phyloP scores from a whole-genome alignment of 2,329 filamentous ascomycete genomes.

The Xylariaceae sp. region DNA sequence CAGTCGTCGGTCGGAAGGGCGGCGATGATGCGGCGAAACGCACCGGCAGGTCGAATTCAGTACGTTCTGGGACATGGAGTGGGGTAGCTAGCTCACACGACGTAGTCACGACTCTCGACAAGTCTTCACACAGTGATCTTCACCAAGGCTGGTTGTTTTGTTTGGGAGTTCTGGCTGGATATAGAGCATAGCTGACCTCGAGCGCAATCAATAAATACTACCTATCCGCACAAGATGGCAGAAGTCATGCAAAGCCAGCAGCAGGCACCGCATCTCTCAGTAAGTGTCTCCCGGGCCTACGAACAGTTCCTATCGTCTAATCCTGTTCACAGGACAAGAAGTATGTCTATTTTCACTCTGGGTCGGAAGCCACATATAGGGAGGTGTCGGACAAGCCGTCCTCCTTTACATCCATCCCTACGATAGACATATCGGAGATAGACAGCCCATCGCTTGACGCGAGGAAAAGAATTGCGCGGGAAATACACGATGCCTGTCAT shows the following conservation, averaged over 20 bases:
- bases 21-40: too few relatives aligned
- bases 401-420: slow-evolving; percentile 28
- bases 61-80: too few relatives aligned
- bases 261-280: not conserved
- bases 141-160: too few relatives aligned
- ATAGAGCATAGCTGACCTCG: too few relatives aligned
- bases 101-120: too few relatives aligned
- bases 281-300: not conserved
- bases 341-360: slow-evolving; percentile 29
- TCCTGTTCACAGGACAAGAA: slow-evolving; percentile 10
- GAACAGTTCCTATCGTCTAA: not conserved
- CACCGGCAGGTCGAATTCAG: too few relatives aligned
- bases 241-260: not conserved
- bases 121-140: too few relatives aligned
- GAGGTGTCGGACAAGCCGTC: slow-evolving; percentile 22
- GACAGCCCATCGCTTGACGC: slow-evolving; percentile 16
- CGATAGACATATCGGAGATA: slow-evolving; percentile 25
- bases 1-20: too few relatives aligned
- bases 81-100: too few relatives aligned
- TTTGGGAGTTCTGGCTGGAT: too few relatives aligned
- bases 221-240: not conserved
- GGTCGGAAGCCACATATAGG: slow-evolving; percentile 27
- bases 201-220: too few relatives aligned
- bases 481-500: slow-evolving; percentile 22
- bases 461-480: slow-evolving; percentile 18